Evolutionary conservation across 306 rosid species (phyloP).

Genomic region (Cicer judaicum): DNA sequence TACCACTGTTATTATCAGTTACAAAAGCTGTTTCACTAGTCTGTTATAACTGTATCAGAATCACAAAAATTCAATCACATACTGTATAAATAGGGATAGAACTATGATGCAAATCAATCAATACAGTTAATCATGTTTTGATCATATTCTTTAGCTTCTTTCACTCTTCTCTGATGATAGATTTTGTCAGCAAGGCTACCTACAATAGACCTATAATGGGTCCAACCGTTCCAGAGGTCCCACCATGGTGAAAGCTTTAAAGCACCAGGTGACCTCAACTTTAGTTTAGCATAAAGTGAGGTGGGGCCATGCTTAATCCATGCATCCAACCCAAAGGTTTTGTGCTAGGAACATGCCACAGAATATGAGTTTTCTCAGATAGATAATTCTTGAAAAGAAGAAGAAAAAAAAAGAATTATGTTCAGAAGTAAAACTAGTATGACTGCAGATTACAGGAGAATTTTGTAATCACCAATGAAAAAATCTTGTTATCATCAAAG

Average conservation of each 20-base stretch:
- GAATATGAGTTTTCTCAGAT: not conserved
- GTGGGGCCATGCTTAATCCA: no score
- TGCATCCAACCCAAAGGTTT: no score
- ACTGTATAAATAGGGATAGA: not conserved
- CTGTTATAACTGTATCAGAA: not conserved
- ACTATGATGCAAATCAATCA: not conserved
- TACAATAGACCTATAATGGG: not conserved
- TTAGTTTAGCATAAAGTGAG: no score
- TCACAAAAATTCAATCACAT: not conserved
- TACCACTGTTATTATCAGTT: no score
- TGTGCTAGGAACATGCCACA: not conserved
- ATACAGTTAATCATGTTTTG: not conserved
- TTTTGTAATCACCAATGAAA: not conserved
- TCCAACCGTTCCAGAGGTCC: not conserved
- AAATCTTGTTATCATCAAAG: slow-evolving; percentile 6
- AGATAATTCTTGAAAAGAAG: not conserved
- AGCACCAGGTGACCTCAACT: not conserved
- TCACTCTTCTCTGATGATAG: not conserved
- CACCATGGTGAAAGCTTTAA: not conserved
- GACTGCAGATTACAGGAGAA: slow-evolving; percentile 23
- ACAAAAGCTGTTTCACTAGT: not conserved
- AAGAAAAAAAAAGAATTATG: not conserved
- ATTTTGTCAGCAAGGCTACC: not conserved
- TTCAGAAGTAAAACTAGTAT: slow-evolving; percentile 32
- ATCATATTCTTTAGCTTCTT: not conserved